Evolutionary conservation across 805 yeast genomes (phyloP), one percentile per base, ranked within the genome.

Genomic region (Citeromyces matritensis): DNA sequence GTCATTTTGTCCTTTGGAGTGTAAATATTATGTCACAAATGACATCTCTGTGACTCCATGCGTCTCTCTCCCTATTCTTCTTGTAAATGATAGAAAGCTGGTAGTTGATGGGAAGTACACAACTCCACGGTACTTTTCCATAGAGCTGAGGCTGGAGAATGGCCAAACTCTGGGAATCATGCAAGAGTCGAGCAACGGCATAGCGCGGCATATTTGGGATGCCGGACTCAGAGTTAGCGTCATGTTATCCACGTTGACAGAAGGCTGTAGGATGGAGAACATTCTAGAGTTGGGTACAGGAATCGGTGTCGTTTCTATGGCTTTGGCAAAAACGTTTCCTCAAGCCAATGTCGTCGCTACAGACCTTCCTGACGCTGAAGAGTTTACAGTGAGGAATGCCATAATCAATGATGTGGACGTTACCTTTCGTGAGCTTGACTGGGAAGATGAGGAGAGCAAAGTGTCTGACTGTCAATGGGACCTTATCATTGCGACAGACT

Each of bases 121-220:
- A 5, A 17, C 21, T 17, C 21, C 21, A 17, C 21, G 21, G 6
- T 17, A 17, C 21, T 17, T 17, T 17, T 17, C 7, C 21, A 17
- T 7, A 17, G 21, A 17, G 21, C 21, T 17, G 6, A 17, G 36
- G 1, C 11, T 30, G 11, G 24, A 14, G 23, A 17, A 33, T 58
- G 19, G 37, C 36, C 21, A 17, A 7, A 5, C 21, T 7, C 21
- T 17, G 5, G 5, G 21, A 5, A 17, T 17, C 7, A 5, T 17
- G 9, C 65, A 60, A 34, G 63, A 60, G 29, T 37, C 54, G 0
- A 58, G 62, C 2, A 51, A 58, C 25, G 54, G 49, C 31, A 54
- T 60, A 19, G 65, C 64, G 10, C 42, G 60, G 24, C 65, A 60
- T 35, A 35, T 60, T 13, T 60, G 66, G 66, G 63, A 58, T 36